Base-by-base conservation (phyloP, 2,329 filamentous ascomycete genomes). In the Fusarium paranaense region DNA sequence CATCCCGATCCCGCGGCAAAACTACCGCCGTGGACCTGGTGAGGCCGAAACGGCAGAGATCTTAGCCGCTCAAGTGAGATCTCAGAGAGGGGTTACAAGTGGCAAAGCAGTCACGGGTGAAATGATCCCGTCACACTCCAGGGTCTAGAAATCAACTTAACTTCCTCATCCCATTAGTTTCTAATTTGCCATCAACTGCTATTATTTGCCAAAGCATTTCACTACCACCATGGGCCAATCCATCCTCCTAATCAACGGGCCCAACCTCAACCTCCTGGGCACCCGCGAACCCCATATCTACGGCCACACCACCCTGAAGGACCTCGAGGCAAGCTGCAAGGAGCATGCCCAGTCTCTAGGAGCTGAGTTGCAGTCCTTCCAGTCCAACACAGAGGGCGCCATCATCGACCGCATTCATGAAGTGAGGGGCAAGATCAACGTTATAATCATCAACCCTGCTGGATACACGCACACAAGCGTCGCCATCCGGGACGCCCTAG, bases 231-330 rank as follows among this genome's bases (percentile, higher is more conserved):
- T 69, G 67, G 32, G 38, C 13, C 59, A 58, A 62, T 69, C 67
- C 52, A 90, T 94, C 79, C 90, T 94, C 75, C 86, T 94, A 74
- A 90, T 95, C 84, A 94, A 94, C 82, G 92, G 93, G 13, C 92
- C 92, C 22, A 95, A 95, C 81, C 90, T 95, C 77, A 95, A 95
- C 83, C 90, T 95, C 62, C 88, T 95, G 38, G 93, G 93, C 37
- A 92, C 89, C 18, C 89, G 93, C 20, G 93, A 95, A 80, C 93
- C 93, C 14, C 84, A 90, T 32, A 88, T 94, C 76, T 95, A 95
- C 83, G 93, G 93, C 78, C 86, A 84, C 69, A 90, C 90, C 1
- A 94, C 92, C 0, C 89, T 95, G 18, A 63, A 85, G 20, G 88
- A 93, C 71, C 87, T 47, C 25, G 86, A 90, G 50, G 67, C 81